These are phyloP conservation scores for Candida frijolesensis DNA, from an alignment of 1,139 yeast species.

Conservation along the genomic window DNA sequence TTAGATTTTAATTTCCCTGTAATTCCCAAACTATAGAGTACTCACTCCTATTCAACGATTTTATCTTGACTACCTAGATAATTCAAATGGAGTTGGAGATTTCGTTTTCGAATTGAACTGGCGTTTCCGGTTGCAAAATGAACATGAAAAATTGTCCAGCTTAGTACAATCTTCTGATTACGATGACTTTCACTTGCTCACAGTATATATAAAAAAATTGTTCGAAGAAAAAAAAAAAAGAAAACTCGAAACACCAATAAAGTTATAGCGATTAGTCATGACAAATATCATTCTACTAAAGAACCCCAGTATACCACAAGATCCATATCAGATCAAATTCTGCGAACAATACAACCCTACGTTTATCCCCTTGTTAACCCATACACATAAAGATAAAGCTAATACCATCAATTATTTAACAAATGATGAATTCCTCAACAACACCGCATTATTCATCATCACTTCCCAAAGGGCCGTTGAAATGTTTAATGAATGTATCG, in stretches of 20 bases:
- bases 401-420: slow-evolving; percentile 45
- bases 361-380: slow-evolving; percentile 73
- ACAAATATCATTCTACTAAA: slow-evolving; percentile 51
- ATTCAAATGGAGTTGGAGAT: too few species aligned
- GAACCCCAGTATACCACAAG: slow-evolving; percentile 66
- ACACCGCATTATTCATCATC: slow-evolving; percentile 57
- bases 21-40: too few species aligned
- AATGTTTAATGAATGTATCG: slow-evolving; percentile 54
- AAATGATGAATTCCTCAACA: slow-evolving; percentile 37
- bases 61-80: too few species aligned
- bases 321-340: slow-evolving; percentile 57
- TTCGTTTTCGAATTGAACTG: too few species aligned
- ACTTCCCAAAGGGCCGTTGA: slow-evolving; percentile 95
- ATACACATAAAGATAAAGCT: slow-evolving; percentile 53
- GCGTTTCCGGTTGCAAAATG: too few species aligned
- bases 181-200: not conserved
- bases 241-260: slow-evolving; percentile 3
- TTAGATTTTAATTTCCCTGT: too few species aligned
- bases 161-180: too few species aligned
- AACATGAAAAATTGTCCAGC: too few species aligned
- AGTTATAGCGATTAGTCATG: not conserved
- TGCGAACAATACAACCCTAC: slow-evolving; percentile 36
- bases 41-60: too few species aligned
- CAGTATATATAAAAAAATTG: not conserved
- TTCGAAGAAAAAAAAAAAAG: not conserved